Conservation (phyloP, 495 filamentous ascomycete species). For the Aspergillus campestris region DNA sequence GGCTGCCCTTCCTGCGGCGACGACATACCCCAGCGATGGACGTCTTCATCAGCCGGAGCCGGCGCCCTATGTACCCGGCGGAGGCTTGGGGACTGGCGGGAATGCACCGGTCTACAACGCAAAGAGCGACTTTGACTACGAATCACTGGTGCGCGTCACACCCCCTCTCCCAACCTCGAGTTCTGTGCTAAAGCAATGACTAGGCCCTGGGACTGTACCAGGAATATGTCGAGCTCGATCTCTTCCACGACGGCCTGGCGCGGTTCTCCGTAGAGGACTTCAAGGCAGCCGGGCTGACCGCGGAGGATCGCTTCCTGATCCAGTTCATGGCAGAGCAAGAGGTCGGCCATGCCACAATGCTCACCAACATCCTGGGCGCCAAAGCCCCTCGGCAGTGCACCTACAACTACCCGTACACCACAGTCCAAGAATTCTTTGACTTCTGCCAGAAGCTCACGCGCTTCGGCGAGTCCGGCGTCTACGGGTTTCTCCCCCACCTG, state of each 20-base stretch:
- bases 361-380: slow-evolving; percentile 72
- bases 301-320: slow-evolving; percentile 63
- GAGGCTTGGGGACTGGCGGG: slow-evolving; percentile 76
- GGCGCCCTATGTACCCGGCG: slow-evolving; percentile 64
- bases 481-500: slow-evolving; percentile 75
- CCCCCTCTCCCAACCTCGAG: background rate
- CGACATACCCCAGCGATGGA: slow-evolving; percentile 64
- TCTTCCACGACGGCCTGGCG: slow-evolving; percentile 73
- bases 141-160: slow-evolving; percentile 44
- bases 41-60: slow-evolving; percentile 54
- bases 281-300: slow-evolving; percentile 52
- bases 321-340: slow-evolving; percentile 85
- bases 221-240: slow-evolving; percentile 82
- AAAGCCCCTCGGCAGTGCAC: slow-evolving; percentile 62
- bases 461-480: slow-evolving; percentile 74
- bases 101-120: slow-evolving; percentile 62
- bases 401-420: slow-evolving; percentile 77
- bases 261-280: slow-evolving; percentile 67
- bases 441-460: slow-evolving; percentile 83
- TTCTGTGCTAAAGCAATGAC: slow-evolving; percentile 17
- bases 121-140: slow-evolving; percentile 65
- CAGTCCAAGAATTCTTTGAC: slow-evolving; percentile 72
- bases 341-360: slow-evolving; percentile 66
- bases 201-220: slow-evolving; percentile 61
- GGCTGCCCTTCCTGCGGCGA: slow-evolving; percentile 39